Evolutionary conservation across 331 rosid species (phyloP), one percentile per base, ranked within the genome.

Genomic region (Cydonia oblonga): DNA sequence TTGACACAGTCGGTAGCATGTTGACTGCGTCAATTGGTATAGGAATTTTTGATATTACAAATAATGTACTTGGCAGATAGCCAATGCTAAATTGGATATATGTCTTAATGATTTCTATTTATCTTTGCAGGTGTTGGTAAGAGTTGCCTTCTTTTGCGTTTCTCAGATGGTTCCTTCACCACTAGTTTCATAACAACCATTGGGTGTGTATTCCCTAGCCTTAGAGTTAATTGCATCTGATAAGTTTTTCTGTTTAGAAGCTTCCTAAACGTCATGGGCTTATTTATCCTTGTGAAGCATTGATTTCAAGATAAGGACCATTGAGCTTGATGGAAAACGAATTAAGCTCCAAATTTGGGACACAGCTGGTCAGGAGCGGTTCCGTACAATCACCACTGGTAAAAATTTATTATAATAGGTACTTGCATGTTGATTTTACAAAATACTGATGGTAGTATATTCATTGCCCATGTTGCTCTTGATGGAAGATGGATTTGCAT

Each of bases 351-450:
- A 93, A 86, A 89, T 93, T 66, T 93, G 98, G 98, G 98, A 93
- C 66, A 93, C 98, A n/a, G 98, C 98, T 69, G 98, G 98, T 32
- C 98, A 93, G 69, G 98, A 93, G 85, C 87, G 97, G 70, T 93
- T 93, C 74, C 90, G 98, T 44, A 89, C 98, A 62, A 93, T 91
- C 77, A 93, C 98, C 22, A 91, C 96, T 4, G 97, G 98, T 91
- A 75, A 52, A 75, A 33, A 64, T 73, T 83, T 72, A 24, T 76
- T 4, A 64, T 77, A 54, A 24, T 74, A 9, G 33, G 23, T 64
- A 22, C 19, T 26, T 59, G 62, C 69, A 28, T 69, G 56, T 78
- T 32, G n/a, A 18, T 74, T 58, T 46, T 38, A 24, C 28, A 22
- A 33, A n/a, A 35, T 23, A 26, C 6, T 66, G 44, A 30, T 25